Evolutionary conservation across 1,284 basidiomycete genomes (phyloP).

Genomic region (Phlebopus sp.): DNA sequence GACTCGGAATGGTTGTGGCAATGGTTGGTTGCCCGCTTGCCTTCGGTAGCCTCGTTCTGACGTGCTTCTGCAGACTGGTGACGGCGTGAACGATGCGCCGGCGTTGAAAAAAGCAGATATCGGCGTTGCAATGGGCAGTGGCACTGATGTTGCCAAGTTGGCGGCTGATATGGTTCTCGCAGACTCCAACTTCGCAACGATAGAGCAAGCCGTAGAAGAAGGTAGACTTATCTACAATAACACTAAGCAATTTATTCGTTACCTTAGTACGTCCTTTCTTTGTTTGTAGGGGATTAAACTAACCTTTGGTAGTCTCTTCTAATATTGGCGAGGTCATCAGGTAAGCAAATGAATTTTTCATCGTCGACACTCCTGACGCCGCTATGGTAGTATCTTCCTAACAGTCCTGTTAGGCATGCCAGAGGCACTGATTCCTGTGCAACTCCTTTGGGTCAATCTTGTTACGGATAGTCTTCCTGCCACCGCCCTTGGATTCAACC

Average conservation of each 20-base stretch:
- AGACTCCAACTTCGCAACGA: conserved; percentile 88
- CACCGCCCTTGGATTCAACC: conserved; percentile 98
- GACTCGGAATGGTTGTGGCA: conserved; percentile 91
- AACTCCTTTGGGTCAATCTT: conserved; percentile 96
- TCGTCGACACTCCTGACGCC: conserved; percentile 3
- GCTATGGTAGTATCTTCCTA: conserved; percentile 77
- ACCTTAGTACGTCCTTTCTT: conserved; percentile 61
- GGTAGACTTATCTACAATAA: conserved; percentile 98
- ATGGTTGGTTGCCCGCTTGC: conserved; percentile 63
- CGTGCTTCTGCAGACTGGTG: conserved; percentile 64
- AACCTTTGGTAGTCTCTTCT: conserved; percentile 76
- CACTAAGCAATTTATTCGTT: conserved; percentile 96
- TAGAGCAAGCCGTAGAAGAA: conserved; percentile 94
- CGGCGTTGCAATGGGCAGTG: conserved; percentile 98
- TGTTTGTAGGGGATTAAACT: conserved; percentile 23
- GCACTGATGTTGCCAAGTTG: conserved; percentile 97
- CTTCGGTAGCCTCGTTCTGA: conserved; percentile 3
- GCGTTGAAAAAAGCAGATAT: conserved; percentile 97
- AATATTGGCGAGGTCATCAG: conserved; percentile 98
- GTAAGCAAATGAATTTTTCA: conserved; percentile 29
- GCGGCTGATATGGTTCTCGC: conserved; percentile 97
- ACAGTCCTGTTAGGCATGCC: conserved; percentile 98
- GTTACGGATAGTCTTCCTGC: conserved; percentile 96
- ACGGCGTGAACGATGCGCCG: conserved; percentile 96
- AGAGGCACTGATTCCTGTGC: conserved; percentile 96